These are phyloP conservation scores for Mayamaea pseudoterrestris DNA, from an alignment of 108 stramenopile genomes.

Conservation along the genomic window DNA sequence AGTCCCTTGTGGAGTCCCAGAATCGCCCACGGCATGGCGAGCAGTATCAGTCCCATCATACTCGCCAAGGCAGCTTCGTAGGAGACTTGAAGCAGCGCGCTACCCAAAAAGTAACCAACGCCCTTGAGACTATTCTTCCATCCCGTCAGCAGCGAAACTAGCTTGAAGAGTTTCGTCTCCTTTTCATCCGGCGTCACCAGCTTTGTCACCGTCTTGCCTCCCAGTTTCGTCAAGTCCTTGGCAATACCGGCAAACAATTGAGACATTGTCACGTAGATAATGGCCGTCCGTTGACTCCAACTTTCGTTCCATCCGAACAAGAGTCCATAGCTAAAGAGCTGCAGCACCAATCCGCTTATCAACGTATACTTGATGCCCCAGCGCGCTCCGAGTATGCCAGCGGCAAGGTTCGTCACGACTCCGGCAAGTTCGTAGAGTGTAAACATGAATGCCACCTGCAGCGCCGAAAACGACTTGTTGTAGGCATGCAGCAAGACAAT, in stretches of 20 bases:
- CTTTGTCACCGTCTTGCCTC: constrained; percentile 91
- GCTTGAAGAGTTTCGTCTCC: constrained; percentile 72
- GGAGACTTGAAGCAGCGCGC: constrained; percentile 56
- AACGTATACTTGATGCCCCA: constrained; percentile 85
- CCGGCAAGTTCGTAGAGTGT: constrained; percentile 89
- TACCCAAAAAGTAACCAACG: constrained; percentile 81
- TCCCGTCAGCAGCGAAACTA: constrained; percentile 85
- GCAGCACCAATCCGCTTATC: constrained; percentile 54
- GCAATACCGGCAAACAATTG: constrained; percentile 91
- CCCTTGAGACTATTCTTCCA: constrained; percentile 95
- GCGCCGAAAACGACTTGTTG: constrained; percentile 79
- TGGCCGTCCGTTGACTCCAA: constrained; percentile 51
- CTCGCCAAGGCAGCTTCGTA: constrained; percentile 67
- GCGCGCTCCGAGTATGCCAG: constrained; percentile 73
- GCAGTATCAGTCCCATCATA: constrained; percentile 75
- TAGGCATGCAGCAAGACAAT: constrained; percentile 89
- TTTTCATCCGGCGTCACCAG: constrained; percentile 85
- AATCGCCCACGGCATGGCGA: constrained; percentile 81
- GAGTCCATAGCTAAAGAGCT: constrained; percentile 57
- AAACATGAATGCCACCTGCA: constrained; percentile 90
- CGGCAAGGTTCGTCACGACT: constrained; percentile 87
- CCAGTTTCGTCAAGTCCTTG: constrained; percentile 90
- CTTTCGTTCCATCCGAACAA: constrained; percentile 73
- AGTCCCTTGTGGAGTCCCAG: constrained; percentile 63
- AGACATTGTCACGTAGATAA: constrained; percentile 80